phyloP scores from a whole-genome alignment of 805 yeast genomes.

The Lachancea thermotolerans region DNA sequence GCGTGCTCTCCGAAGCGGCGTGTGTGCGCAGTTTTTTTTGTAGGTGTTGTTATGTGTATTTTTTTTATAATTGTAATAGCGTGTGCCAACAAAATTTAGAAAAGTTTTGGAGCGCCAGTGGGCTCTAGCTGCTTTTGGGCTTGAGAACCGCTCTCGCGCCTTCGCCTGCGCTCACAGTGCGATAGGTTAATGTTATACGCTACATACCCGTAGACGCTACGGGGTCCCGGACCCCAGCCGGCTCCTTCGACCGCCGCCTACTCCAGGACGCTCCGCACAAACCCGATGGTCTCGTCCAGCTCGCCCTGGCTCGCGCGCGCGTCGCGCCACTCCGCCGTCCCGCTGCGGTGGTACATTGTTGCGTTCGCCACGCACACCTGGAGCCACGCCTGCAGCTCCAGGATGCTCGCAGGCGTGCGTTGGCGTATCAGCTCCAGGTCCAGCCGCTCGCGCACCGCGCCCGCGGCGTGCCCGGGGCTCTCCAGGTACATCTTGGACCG shows the following conservation, averaged over 20 bases:
- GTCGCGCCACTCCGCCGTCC: conserved; percentile 20
- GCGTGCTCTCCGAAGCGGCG: neutral
- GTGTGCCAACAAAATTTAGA: conserved; percentile 2
- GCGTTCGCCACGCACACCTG: conserved; percentile 29
- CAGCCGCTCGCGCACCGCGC: conserved; percentile 5
- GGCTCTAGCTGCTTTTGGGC: too few relatives aligned
- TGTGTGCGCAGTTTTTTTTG: conserved; percentile 1
- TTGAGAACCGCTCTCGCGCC: too few relatives aligned
- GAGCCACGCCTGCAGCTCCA: conserved; percentile 27
- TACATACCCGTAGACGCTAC: neutral
- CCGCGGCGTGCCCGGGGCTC: conserved; percentile 10
- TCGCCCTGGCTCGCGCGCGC: conserved; percentile 27
- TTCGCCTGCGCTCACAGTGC: too few relatives aligned
- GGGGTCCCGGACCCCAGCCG: neutral
- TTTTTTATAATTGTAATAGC: conserved; percentile 3
- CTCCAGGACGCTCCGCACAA: conserved; percentile 29
- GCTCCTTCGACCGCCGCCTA: neutral
- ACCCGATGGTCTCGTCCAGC: conserved; percentile 30
- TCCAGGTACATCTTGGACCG: conserved; percentile 5
- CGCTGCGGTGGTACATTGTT: conserved; percentile 20
- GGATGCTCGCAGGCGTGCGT: conserved; percentile 19
- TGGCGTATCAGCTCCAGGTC: conserved; percentile 8
- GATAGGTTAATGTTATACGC: too few relatives aligned
- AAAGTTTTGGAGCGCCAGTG: too few relatives aligned
- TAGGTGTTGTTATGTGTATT: conserved; percentile 2